Evolutionary conservation across 345 rosid species (phyloP).

Genomic region (Rhizophora apiculata): DNA sequence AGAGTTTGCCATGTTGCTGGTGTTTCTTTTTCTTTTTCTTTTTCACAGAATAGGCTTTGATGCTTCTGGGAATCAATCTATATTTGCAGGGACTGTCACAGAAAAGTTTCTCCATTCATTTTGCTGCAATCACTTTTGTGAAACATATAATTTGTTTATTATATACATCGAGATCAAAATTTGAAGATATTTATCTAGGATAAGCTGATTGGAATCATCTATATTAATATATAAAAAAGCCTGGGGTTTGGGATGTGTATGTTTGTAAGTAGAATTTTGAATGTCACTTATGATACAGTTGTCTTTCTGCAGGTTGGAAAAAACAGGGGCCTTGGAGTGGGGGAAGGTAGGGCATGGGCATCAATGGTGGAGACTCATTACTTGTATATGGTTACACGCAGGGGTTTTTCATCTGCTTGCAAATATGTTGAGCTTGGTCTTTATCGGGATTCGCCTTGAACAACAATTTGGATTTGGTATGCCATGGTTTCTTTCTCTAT

Average conservation of each 20-base stretch:
- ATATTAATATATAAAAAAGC: no score
- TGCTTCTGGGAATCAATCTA: no score
- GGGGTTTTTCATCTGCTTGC: constrained; percentile 90
- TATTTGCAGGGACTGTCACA: no score
- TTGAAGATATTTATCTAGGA: no score
- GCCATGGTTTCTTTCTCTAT: constrained; percentile 9
- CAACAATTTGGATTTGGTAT: constrained; percentile 93
- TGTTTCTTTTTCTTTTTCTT: no score
- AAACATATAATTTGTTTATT: no score
- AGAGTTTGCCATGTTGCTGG: no score
- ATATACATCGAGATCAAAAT: no score
- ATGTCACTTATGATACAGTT: not conserved
- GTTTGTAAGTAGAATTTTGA: not conserved
- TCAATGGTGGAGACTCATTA: constrained; percentile 86
- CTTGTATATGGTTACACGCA: constrained; percentile 94
- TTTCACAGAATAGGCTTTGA: no score
- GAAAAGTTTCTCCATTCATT: no score
- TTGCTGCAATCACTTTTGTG: no score
- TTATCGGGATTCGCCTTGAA: constrained; percentile 88
- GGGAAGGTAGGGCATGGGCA: constrained; percentile 58
- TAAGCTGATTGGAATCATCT: no score
- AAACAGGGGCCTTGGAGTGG: constrained; percentile 84
- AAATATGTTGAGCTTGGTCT: constrained; percentile 79
- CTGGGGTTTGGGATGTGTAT: not conserved
- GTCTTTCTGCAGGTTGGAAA: constrained; percentile 55